phyloP scores from a whole-genome alignment of 345 rosid genomes.

The Noccaea bulbosa region DNA sequence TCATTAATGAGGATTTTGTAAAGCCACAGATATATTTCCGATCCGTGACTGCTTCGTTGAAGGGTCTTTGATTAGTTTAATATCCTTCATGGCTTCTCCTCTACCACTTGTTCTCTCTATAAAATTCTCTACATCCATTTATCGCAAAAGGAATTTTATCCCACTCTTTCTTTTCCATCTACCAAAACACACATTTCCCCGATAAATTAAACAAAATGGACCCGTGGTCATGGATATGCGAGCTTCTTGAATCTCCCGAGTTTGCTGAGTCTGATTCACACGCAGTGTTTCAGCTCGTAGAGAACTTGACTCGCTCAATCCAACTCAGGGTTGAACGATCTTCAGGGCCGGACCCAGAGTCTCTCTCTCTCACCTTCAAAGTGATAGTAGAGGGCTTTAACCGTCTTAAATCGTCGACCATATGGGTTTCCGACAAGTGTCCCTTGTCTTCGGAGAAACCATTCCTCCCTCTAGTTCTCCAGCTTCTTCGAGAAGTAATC shows the following conservation, averaged over 20 bases:
- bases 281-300: constrained; percentile 51
- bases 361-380: constrained; percentile 48
- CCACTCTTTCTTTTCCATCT: constrained; percentile 15
- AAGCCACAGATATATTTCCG: constrained; percentile 17
- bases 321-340: constrained; percentile 61
- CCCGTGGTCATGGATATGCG: constrained; percentile 85
- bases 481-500: constrained; percentile 75
- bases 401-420: constrained; percentile 30
- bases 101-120: constrained; percentile 54
- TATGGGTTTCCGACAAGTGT: constrained; percentile 83
- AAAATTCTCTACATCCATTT: constrained; percentile 33
- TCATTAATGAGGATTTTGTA: constrained; percentile 36
- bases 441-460: constrained; percentile 68
- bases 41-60: constrained; percentile 28
- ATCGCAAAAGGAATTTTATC: constrained; percentile 5
- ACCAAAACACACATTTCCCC: constrained; percentile 13
- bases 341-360: constrained; percentile 40
- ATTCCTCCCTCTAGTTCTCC: constrained; percentile 72
- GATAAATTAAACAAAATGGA: constrained; percentile 46
- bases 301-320: constrained; percentile 49
- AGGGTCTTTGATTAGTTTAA: constrained; percentile 39
- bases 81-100: constrained; percentile 48
- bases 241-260: constrained; percentile 48
- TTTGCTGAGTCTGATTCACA: constrained; percentile 47
- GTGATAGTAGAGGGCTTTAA: constrained; percentile 55